These are phyloP conservation scores for Peronospora belbahrii DNA, from an alignment of 352 stramenopile genomes.

Conservation along the genomic window DNA sequence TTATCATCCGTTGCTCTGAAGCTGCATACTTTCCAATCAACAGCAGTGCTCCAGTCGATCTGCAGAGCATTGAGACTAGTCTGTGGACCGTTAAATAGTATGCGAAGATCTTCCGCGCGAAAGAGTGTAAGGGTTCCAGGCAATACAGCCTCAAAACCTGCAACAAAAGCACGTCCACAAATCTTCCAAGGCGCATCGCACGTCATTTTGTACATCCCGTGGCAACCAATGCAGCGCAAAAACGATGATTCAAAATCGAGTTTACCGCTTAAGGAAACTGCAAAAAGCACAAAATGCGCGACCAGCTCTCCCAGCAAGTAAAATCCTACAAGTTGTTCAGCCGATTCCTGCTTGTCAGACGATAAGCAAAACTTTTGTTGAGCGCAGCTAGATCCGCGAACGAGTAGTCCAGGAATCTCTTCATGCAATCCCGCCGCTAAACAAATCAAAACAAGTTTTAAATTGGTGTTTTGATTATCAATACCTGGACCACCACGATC, in stretches of 20 bases:
- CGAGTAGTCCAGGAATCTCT: constrained; percentile 30
- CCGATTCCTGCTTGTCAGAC: constrained; percentile 15
- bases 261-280: constrained; percentile 38
- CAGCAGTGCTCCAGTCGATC: constrained; percentile 33
- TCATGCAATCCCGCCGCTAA: constrained; percentile 25
- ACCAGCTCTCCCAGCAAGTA: constrained; percentile 58
- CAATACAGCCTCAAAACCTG: constrained; percentile 49
- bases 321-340: constrained; percentile 31
- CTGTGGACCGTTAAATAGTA: constrained; percentile 41
- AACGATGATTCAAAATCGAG: constrained; percentile 52
- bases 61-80: constrained; percentile 23
- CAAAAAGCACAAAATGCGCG: constrained; percentile 48
- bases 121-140: constrained; percentile 46
- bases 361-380: background rate
- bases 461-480: constrained; percentile 13
- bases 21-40: constrained; percentile 29
- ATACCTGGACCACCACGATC: constrained; percentile 5
- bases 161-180: constrained; percentile 30
- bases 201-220: constrained; percentile 15
- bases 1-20: constrained; percentile 10
- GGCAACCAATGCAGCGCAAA: constrained; percentile 31
- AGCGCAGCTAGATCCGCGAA: constrained; percentile 1
- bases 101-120: constrained; percentile 38
- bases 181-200: constrained; percentile 20
- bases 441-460: constrained; percentile 38